phyloP scores from a whole-genome alignment of 257 asterid genomes.

The Lycium ferocissimum region DNA sequence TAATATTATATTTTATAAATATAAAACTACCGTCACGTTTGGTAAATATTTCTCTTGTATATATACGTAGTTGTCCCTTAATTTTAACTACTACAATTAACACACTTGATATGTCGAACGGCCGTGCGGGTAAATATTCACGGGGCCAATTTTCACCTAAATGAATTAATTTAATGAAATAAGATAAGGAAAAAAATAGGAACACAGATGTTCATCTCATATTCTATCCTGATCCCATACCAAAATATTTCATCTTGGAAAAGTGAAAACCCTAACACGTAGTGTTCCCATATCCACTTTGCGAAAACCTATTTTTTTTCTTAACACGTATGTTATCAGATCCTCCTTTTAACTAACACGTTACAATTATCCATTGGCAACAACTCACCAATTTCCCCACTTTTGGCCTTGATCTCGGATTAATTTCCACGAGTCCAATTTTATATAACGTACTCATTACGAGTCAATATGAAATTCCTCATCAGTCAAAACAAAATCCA shows the following conservation, averaged over 20 bases:
- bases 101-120: no score
- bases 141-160: no score
- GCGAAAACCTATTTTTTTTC: not conserved
- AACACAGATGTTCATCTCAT: not conserved
- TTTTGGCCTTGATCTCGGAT: not conserved
- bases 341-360: not conserved
- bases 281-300: not conserved
- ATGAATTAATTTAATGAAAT: no score
- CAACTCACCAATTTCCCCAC: not conserved
- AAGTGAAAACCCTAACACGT: not conserved
- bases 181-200: no score
- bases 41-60: no score
- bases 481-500: not conserved
- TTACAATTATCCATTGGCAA: not conserved
- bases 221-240: not conserved
- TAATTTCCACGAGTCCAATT: slow-evolving; percentile 1
- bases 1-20: no score
- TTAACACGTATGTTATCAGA: not conserved
- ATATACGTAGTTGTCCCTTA: no score
- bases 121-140: no score
- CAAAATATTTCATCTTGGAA: not conserved
- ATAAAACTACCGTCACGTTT: no score
- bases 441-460: no score
- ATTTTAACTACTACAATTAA: no score
- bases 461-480: not conserved